These are phyloP conservation scores for Endocalyx cinctus DNA, from an alignment of 2,329 filamentous ascomycete species.

Conservation along the genomic window DNA sequence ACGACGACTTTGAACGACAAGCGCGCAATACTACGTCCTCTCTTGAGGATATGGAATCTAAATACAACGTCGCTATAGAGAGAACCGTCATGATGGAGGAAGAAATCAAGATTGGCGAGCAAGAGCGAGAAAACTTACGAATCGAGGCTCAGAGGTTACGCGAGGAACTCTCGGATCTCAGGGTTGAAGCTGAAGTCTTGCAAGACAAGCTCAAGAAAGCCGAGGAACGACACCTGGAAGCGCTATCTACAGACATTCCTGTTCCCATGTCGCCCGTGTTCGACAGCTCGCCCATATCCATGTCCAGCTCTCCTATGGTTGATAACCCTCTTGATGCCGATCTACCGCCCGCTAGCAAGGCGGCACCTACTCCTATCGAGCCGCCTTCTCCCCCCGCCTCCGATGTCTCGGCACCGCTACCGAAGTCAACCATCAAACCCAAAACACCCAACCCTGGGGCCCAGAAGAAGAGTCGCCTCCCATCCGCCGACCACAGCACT, in stretches of 20 bases:
- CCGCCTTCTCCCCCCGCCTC: constrained; percentile 94
- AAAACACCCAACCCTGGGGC: constrained; percentile 28
- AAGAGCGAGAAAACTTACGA: constrained; percentile 81
- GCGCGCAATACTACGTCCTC: constrained; percentile 94
- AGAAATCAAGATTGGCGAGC: constrained; percentile 85
- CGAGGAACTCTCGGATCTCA: constrained; percentile 87
- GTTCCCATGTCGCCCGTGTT: constrained; percentile 67
- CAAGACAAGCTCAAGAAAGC: constrained; percentile 86
- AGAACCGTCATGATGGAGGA: constrained; percentile 90
- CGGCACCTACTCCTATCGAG: constrained; percentile 65
- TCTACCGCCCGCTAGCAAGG: constrained; percentile 45
- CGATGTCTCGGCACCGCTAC: constrained; percentile 65
- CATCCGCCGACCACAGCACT: constrained; percentile 48
- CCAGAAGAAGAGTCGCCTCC: constrained; percentile 47
- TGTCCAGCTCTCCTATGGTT: constrained; percentile 85
- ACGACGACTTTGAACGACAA: constrained; percentile 97
- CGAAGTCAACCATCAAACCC: constrained; percentile 43
- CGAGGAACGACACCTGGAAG: constrained; percentile 52
- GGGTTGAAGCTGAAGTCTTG: constrained; percentile 90
- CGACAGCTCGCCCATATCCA: constrained; percentile 73
- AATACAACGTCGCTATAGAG: constrained; percentile 94
- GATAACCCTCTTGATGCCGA: constrained; percentile 77
- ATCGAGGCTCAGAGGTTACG: constrained; percentile 88
- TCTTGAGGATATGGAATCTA: constrained; percentile 92
- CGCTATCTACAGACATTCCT: constrained; percentile 59